These are phyloP conservation scores for Magnaporthales sp. DNA, from an alignment of 2,329 filamentous ascomycete species.

Conservation along the genomic window DNA sequence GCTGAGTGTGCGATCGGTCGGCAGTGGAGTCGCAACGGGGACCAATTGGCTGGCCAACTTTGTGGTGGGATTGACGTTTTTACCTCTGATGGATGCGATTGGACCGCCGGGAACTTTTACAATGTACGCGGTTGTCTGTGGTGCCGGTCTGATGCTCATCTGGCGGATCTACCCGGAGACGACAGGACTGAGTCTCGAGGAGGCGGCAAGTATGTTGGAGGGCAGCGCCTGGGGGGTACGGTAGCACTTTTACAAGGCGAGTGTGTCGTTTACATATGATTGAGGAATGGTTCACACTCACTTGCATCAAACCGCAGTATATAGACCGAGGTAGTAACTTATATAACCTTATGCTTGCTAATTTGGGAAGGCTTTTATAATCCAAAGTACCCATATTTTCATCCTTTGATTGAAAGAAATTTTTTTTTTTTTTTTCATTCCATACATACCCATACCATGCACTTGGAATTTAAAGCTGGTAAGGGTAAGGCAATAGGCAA, in stretches of 20 bases:
- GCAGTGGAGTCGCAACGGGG: constrained; percentile 64
- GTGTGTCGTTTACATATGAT: too few species aligned
- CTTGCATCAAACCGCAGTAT: too few species aligned
- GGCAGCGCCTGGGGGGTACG: constrained; percentile 67
- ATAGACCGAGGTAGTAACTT: too few species aligned
- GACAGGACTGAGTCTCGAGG: constrained; percentile 71
- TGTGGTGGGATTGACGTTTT: constrained; percentile 73
- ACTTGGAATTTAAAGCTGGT: not conserved
- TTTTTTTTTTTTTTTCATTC: too few species aligned
- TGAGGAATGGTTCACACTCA: too few species aligned
- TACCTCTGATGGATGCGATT: constrained; percentile 75
- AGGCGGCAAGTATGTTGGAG: constrained; percentile 62
- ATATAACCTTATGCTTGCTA: too few species aligned
- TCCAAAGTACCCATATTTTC: too few species aligned
- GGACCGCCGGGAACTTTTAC: constrained; percentile 71
- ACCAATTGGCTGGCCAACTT: constrained; percentile 89
- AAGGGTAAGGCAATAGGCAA: not conserved
- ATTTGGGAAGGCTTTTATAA: too few species aligned
- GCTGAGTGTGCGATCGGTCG: constrained; percentile 61
- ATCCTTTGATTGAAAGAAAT: not conserved
- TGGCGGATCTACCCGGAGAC: constrained; percentile 82
- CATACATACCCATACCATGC: not conserved
- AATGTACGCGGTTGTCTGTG: constrained; percentile 67
- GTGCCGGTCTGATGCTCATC: constrained; percentile 56
- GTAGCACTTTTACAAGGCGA: constrained; percentile 10